These are phyloP conservation scores for Porpolomopsis calyptriformis DNA, from an alignment of 768 basidiomycete species.

Conservation along the genomic window DNA sequence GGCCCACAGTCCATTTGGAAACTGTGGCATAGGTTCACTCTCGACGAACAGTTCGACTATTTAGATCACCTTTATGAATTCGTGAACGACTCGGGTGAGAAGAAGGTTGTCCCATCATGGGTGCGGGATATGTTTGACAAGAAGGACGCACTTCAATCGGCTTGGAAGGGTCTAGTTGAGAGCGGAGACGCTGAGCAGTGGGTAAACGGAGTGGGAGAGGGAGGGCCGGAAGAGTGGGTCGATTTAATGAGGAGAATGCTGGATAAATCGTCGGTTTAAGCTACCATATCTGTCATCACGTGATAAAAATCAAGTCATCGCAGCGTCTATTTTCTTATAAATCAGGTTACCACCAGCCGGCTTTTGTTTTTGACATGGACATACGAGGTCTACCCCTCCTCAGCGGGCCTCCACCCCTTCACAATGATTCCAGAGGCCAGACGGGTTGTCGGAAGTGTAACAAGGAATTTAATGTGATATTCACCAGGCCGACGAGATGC, in stretches of 20 bases:
- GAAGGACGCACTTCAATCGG: constrained; percentile 36
- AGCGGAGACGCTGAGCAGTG: constrained; percentile 48
- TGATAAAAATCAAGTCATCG: too few relatives aligned
- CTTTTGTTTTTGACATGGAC: constrained; percentile 14
- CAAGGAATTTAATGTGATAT: constrained; percentile 61
- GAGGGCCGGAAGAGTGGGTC: constrained; percentile 52
- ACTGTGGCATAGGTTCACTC: constrained; percentile 44
- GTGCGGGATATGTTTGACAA: constrained; percentile 42
- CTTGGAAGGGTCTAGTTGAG: constrained; percentile 50
- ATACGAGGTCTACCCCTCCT: constrained; percentile 54
- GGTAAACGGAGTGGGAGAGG: constrained; percentile 53
- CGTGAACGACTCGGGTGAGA: constrained; percentile 20
- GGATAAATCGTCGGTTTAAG: constrained; percentile 18
- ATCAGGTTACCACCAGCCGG: too few relatives aligned
- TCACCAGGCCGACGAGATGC: constrained; percentile 54
- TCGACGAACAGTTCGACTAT: constrained; percentile 55
- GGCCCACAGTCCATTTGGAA: constrained; percentile 35
- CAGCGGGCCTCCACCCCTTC: constrained; percentile 49
- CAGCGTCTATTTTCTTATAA: too few relatives aligned
- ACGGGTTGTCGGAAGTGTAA: constrained; percentile 56
- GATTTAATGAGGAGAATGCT: constrained; percentile 29
- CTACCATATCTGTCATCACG: background rate
- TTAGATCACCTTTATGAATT: constrained; percentile 48
- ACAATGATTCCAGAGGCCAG: constrained; percentile 20
- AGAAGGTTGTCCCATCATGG: constrained; percentile 41